Percentiles rank a stretch among this genome's conserved stretches.
phyloP scores from a whole-genome alignment of 306 rosid genomes.

The Prunus persica region Prunus_persica_NCBIv2 NC_034010.1:27410501-27411000 shows the following conservation, averaged over 20 bases:
- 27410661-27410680: not conserved
- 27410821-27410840: slow-evolving; percentile 14
- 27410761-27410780: not conserved
- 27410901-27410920: slow-evolving; percentile 35
- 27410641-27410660: not conserved
- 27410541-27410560: not conserved
- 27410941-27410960: not conserved
- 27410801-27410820: not conserved
- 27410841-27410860: slow-evolving; percentile 24
- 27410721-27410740: slow-evolving; percentile 9
- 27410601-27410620: slow-evolving; percentile 23
- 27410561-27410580: slow-evolving; percentile 9
- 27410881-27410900: slow-evolving; percentile 27
- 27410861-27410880: slow-evolving; percentile 23
- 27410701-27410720: slow-evolving; percentile 19
- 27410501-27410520: not conserved
- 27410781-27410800: slow-evolving; percentile 2
- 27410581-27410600: slow-evolving; percentile 25
- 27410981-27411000: slow-evolving; percentile 6
- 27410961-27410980: not conserved
- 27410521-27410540: not conserved
- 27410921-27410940: slow-evolving; percentile 1
- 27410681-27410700: not conserved
- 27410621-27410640: not conserved
- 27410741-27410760: not conserved